Evolutionary conservation across 1,284 basidiomycete genomes (phyloP), one percentile per base, ranked within the genome.

Genomic region (Sanghuangporus weigelae): DNA sequence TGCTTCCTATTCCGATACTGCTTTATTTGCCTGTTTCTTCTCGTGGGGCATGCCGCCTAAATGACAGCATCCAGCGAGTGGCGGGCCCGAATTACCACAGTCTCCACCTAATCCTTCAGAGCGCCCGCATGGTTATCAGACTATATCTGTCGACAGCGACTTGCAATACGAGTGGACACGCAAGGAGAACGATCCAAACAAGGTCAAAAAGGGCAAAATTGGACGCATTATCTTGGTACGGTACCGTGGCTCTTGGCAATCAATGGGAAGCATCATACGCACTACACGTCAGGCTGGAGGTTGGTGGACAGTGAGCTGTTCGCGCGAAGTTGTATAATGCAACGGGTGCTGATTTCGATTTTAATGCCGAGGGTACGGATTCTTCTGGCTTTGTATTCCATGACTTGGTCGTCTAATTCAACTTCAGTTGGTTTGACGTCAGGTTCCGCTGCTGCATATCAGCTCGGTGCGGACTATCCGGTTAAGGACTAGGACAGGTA

Each of bases 221-320:
- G 81, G 80, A 81, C 83, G 68, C 83, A 84, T 71, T 86, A 85
- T 67, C 79, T 79, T 7, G 73, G 74, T 5, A 79, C 79, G 8
- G 85, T 87, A 1, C 84, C 84, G n/a, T 85, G 80, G 79, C 80
- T 87, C 77, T 83, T 81, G 77, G 73, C 80, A 58, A 78, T 87
- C 66, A 86, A 87, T 67, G 83, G 83, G 16, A 81, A 79, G 65
- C 76, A 77, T 63, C 68, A 73, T 61, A 71, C 71, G 7, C 46
- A 62, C 53, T 69, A 35, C 56, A 62, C 64, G 11, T 61, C 61
- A 2, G 64, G 64, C 7, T 66, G 64, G 64, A 62, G 64, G 2
- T 44, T 66, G 21, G 64, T 66, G 19, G 63, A 66, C 40, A 66
- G 64, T 66, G 36, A 63, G 64, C 46, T 11, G 3, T n/a, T 44